A percentile compares a stretch with the other conserved stretches of the same genome.
phyloP scores from a whole-genome alignment of 73 alveolate species.

The Paramecium bursaria region DNA sequence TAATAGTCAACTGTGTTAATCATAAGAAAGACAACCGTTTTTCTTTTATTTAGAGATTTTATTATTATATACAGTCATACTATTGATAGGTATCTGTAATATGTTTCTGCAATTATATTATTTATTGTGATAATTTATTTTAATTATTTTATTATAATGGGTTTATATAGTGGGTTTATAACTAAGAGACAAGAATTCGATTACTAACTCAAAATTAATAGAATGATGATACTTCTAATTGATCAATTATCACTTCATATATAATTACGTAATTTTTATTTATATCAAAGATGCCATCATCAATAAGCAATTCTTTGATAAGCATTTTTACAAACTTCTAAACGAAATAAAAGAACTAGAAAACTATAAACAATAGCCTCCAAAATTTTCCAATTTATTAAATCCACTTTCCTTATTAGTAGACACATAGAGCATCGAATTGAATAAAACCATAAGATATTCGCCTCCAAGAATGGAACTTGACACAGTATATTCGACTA shows the following conservation, averaged over 20 bases:
- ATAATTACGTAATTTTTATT: not conserved
- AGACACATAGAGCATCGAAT: not conserved
- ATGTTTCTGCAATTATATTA: too few relatives aligned
- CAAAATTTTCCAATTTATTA: conserved; percentile 38
- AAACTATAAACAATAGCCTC: conserved; percentile 29
- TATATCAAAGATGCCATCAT: conserved; percentile 5
- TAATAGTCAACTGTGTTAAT: too few relatives aligned
- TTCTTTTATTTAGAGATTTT: too few relatives aligned
- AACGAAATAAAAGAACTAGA: conserved; percentile 41
- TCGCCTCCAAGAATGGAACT: conserved; percentile 44
- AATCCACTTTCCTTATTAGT: not conserved
- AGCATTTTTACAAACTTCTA: conserved; percentile 24
- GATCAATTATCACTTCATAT: conserved; percentile 42
- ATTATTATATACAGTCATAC: too few relatives aligned
- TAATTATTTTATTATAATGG: too few relatives aligned
- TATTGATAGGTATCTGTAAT: too few relatives aligned
- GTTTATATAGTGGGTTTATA: conserved; percentile 52
- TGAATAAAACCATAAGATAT: not conserved
- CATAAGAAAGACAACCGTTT: too few relatives aligned
- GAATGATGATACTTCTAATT: conserved; percentile 54
- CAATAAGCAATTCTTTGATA: conserved; percentile 44
- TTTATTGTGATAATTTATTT: too few relatives aligned
- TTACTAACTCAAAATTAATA: conserved; percentile 17
- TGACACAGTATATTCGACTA: conserved; percentile 27
- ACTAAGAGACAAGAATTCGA: conserved; percentile 41